Percentiles rank a stretch among this genome's conserved stretches.
Evolutionary conservation across 2,329 filamentous ascomycete genomes (phyloP).

Genomic region (Esteya vermicola): DNA sequence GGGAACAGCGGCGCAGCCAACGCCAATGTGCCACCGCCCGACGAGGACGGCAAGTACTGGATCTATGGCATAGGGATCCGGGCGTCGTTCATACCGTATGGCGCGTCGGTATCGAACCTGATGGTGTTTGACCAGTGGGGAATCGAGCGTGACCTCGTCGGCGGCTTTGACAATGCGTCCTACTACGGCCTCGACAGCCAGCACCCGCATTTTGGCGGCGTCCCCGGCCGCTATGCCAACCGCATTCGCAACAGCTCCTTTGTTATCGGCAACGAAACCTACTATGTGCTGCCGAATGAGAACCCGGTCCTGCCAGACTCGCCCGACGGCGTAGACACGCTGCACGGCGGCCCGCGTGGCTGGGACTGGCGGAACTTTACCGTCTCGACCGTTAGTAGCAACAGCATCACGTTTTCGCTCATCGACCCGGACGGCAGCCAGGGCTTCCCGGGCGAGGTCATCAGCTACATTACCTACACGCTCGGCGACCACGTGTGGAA

Average conservation of each 20-base stretch:
- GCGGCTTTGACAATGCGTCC: constrained; percentile 62
- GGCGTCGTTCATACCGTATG: constrained; percentile 59
- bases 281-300: constrained; percentile 49
- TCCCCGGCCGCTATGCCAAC: constrained; percentile 68
- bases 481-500: constrained; percentile 53
- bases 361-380: constrained; percentile 73
- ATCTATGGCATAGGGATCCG: constrained; percentile 52
- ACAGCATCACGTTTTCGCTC: constrained; percentile 62
- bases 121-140: constrained; percentile 56
- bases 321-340: constrained; percentile 44
- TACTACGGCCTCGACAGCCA: constrained; percentile 50
- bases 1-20: not conserved
- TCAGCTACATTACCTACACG: constrained; percentile 62
- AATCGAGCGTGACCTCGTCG: constrained; percentile 54
- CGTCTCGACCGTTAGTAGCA: constrained; percentile 50
- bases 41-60: constrained; percentile 56
- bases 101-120: constrained; percentile 58
- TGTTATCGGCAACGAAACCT: constrained; percentile 47
- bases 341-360: constrained; percentile 56
- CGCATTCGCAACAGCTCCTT: constrained; percentile 68
- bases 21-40: constrained; percentile 22
- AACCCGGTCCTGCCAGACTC: constrained; percentile 33
- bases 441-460: constrained; percentile 66
- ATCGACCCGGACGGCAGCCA: constrained; percentile 59
- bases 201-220: constrained; percentile 58